Base-by-base conservation (phyloP, 164 flowering plant species). In the Kalanchoe fedtschenkoi region DNA sequence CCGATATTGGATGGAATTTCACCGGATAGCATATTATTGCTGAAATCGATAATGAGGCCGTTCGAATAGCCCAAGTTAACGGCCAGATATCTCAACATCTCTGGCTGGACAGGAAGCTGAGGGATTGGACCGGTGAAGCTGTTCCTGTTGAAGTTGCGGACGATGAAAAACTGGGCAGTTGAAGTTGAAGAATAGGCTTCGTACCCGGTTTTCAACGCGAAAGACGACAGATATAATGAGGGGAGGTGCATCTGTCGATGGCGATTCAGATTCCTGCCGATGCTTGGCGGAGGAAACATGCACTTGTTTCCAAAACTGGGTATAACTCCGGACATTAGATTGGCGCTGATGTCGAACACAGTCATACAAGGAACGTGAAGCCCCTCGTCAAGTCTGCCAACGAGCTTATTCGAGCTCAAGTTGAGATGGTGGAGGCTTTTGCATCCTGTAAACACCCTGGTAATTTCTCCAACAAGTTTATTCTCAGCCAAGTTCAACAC, bases 281-380 rank as follows among this genome's bases (percentile, higher is more conserved):
- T 51, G 30, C 13, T 51, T 24, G 56, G 32, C 8, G 17, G 28
- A 13, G 32, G 17, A 32, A 44, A 14, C 2, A 16, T 33, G 62
- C 72, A 69, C 17, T 19, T n/a, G 41, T 43, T 6, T 14, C 60
- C 34, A 26, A 69, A 72, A 33, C n/a, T 28, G 33, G 79, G 76
- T 51, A 72, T 72, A 7, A 39, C 24, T 15, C 79, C 76, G 1
- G 70, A 66, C 37, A 76, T 7, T 53, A 35, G 51, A 42, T 76
- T 76, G 15, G 69, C 44, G 37, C 70, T 62, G 26, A 76, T 59
- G 57, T 76, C 74, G 37, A 76, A 69, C 6, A 69, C 15, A 1
- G 62, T 39, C 70, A 73, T 68, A 42, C 79, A 74, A 61, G 81
- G 77, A 41, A 70, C 75, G 19, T 44, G 70, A 54, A 80, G 71